phyloP scores from a whole-genome alignment of 345 rosid species.

The Lepidium didymum region DNA sequence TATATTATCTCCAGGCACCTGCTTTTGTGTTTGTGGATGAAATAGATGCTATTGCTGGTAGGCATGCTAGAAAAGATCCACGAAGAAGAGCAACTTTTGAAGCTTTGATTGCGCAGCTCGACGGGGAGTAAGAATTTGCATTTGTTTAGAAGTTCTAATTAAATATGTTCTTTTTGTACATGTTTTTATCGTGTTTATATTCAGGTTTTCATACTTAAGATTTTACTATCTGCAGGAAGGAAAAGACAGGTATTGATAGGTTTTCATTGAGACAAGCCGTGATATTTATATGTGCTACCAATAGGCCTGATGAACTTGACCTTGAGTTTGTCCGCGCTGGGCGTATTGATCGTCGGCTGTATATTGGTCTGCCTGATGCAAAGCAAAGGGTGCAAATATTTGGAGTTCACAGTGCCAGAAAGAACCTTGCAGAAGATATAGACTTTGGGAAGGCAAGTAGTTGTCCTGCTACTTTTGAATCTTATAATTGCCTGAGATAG shows the following conservation, averaged over 20 bases:
- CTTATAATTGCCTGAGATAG: neutral
- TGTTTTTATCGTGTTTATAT: neutral
- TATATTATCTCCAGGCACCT: slow-evolving; percentile 62
- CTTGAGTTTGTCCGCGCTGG: slow-evolving; percentile 88
- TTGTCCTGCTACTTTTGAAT: neutral
- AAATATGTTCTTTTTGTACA: neutral
- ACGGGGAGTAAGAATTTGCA: slow-evolving; percentile 72
- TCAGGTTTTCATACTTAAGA: neutral
- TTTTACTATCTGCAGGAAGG: slow-evolving; percentile 52
- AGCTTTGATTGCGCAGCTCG: slow-evolving; percentile 87
- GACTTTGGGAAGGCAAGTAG: slow-evolving; percentile 62
- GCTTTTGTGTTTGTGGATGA: slow-evolving; percentile 95
- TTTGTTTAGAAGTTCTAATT: neutral
- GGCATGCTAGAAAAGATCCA: slow-evolving; percentile 86
- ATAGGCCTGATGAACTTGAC: slow-evolving; percentile 96
- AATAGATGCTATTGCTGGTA: slow-evolving; percentile 97
- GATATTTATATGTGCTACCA: slow-evolving; percentile 97
- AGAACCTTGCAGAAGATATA: slow-evolving; percentile 79
- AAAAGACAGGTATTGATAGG: slow-evolving; percentile 76
- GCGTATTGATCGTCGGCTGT: slow-evolving; percentile 90
- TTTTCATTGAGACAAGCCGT: slow-evolving; percentile 94
- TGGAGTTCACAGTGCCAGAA: slow-evolving; percentile 81
- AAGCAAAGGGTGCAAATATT: slow-evolving; percentile 88
- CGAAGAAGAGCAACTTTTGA: slow-evolving; percentile 81
- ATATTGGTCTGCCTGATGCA: slow-evolving; percentile 93